Conservation (phyloP, 163 green algal genomes). For the Coccomyxa subellipsoidea region DNA sequence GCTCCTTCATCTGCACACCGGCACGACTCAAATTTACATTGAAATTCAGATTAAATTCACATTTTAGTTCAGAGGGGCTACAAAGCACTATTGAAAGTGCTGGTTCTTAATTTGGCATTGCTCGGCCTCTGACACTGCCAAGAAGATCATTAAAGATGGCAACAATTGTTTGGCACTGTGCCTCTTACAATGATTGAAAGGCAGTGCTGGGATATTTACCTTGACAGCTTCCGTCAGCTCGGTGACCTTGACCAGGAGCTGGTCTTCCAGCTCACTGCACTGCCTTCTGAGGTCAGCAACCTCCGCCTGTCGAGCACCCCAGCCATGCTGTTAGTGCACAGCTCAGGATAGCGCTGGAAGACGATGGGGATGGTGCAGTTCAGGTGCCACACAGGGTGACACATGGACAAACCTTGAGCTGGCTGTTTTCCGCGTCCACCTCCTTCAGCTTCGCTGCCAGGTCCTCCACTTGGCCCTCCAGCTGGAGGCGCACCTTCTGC, state of each 20-base stretch:
- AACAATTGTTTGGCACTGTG: not conserved
- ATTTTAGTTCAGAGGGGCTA: too few relatives aligned
- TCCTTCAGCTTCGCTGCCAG: not conserved
- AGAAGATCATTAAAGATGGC: not conserved
- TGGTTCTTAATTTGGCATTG: too few relatives aligned
- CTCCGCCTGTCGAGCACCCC: not conserved
- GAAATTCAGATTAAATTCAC: too few relatives aligned
- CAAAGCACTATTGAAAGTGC: too few relatives aligned
- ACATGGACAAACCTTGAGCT: constrained; percentile 51
- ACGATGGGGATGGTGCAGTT: too few relatives aligned
- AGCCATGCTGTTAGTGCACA: not conserved
- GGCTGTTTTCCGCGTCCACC: constrained; percentile 54
- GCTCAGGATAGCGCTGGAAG: not conserved
- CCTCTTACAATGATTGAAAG: too few relatives aligned
- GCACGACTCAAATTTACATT: too few relatives aligned
- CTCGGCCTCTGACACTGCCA: too few relatives aligned
- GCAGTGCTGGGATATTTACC: not conserved
- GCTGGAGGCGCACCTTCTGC: not conserved
- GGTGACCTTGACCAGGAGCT: not conserved
- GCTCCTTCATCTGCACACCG: not conserved
- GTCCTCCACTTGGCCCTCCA: not conserved
- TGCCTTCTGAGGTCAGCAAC: not conserved
- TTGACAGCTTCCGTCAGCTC: not conserved
- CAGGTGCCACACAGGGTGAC: too few relatives aligned
- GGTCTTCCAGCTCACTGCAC: not conserved